Evolutionary conservation across 2,329 filamentous ascomycete species (phyloP).

Genomic region (Scleromitrula shiraiana): DNA sequence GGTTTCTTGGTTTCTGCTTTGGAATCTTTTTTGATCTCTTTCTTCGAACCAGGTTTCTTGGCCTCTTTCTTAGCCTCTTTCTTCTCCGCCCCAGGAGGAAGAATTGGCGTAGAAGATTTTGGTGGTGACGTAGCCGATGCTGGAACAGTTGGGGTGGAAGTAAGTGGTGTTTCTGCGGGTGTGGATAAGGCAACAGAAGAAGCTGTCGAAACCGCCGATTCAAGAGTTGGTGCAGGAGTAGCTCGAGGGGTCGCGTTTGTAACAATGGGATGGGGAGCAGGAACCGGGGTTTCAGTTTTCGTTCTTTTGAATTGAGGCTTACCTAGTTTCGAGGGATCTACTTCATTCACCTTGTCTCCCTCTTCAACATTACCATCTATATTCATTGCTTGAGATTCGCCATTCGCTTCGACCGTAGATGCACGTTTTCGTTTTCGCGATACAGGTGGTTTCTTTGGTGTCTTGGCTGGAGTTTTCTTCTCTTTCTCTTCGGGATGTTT

Average conservation of each 20-base stretch:
- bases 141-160: slow-evolving; percentile 11
- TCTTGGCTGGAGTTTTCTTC: slow-evolving; percentile 16
- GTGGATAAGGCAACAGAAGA: slow-evolving; percentile 13
- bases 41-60: slow-evolving; percentile 1
- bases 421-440: slow-evolving; percentile 29
- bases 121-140: slow-evolving; percentile 18
- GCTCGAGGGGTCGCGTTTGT: slow-evolving; percentile 29
- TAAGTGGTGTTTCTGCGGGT: slow-evolving; percentile 11
- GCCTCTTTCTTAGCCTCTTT: slow-evolving; percentile 22
- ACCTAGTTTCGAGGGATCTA: slow-evolving; percentile 15
- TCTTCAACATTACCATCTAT: slow-evolving; percentile 20
- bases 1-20: slow-evolving; percentile 2
- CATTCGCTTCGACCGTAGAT: slow-evolving; percentile 9
- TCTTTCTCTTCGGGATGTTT: slow-evolving; percentile 14
- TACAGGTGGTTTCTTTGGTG: slow-evolving; percentile 17
- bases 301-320: slow-evolving; percentile 41
- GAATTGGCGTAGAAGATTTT: slow-evolving; percentile 30
- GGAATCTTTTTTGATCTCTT: not conserved
- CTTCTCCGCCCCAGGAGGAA: slow-evolving; percentile 25
- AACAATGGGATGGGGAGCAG: slow-evolving; percentile 33
- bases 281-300: slow-evolving; percentile 51
- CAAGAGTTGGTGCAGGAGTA: slow-evolving; percentile 12
- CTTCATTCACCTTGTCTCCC: slow-evolving; percentile 7
- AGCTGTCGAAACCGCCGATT: slow-evolving; percentile 17
- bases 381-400: not conserved